A percentile compares a stretch with the other conserved stretches of the same genome.
Conservation (phyloP, 805 yeast species). For the Naumovozyma dairenensis region DNA sequence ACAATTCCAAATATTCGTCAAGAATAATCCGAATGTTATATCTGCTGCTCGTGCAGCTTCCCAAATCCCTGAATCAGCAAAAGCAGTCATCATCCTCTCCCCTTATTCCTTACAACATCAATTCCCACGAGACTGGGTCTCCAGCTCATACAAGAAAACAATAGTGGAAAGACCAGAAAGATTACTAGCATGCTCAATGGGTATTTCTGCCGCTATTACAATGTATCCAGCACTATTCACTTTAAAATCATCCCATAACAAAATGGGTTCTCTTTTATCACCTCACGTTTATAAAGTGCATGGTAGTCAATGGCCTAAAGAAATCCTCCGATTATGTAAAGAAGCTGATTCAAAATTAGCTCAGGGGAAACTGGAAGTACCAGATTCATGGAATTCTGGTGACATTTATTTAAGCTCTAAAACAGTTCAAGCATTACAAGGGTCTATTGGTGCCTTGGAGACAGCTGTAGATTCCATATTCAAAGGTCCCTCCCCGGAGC, state of each 20-base stretch:
- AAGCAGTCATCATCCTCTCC: constrained; percentile 52
- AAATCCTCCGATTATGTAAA: constrained; percentile 46
- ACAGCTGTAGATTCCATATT: constrained; percentile 52
- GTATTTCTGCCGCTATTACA: constrained; percentile 65
- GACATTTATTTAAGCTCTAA: constrained; percentile 64
- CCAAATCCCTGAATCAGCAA: constrained; percentile 32
- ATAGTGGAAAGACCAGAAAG: constrained; percentile 81
- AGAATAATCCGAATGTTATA: constrained; percentile 29
- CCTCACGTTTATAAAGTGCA: constrained; percentile 62
- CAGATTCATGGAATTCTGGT: constrained; percentile 73
- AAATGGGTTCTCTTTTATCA: constrained; percentile 39
- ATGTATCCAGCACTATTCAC: constrained; percentile 53
- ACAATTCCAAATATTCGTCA: constrained; percentile 36
- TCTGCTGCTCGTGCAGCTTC: constrained; percentile 29
- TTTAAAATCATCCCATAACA: constrained; percentile 32
- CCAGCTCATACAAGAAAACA: constrained; percentile 52
- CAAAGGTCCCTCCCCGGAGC: constrained; percentile 26
- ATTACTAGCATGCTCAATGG: constrained; percentile 64
- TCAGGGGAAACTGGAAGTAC: constrained; percentile 57
- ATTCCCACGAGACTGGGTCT: constrained; percentile 68
- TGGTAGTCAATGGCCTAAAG: constrained; percentile 63
- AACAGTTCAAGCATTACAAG: constrained; percentile 62
- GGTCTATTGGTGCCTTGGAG: constrained; percentile 70
- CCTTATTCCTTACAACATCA: constrained; percentile 64
- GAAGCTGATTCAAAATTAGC: constrained; percentile 47